Evolutionary conservation across 2,329 filamentous ascomycete genomes (phyloP), one percentile per base, ranked within the genome.

Genomic region (Basipetospora chlamydospora): DNA sequence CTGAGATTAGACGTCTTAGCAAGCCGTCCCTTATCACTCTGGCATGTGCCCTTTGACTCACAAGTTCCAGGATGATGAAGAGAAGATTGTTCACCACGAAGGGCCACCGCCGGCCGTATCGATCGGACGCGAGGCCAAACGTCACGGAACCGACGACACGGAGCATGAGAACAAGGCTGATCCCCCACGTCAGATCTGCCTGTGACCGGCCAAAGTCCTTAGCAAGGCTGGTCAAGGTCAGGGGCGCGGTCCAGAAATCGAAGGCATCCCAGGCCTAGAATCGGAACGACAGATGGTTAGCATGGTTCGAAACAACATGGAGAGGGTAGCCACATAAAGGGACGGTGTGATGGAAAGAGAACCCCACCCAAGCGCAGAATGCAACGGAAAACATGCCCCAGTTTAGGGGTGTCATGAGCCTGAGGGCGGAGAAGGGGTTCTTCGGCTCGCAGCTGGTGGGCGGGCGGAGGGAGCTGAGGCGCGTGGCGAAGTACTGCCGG

Each of bases 81-180:
- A 84, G 58, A 40, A 86, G 61, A 73, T 87, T 81, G 62, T 88
- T 88, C 47, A 73, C 47, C 7, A 87, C 77, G 77, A 87, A 83
- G 30, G 82, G 81, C 77, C 80, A 84, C 58, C 87, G 88, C 38
- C 83, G 72, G 6, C 84, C 84, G 52, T 74, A 90, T 44, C 75
- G 75, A 56, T 92, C 84, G 44, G 80, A 79, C 1, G 79, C 74
- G 16, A 88, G 60, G 40, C 84, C 84, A 44, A 92, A 90, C 49
- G 72, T 49, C 15, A 78, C 77, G 4, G 83, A 82, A 7, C 84
- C 84, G 20, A 87, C 59, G 9, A 79, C 83, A 23, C 82, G 70
- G 30, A 87, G 66, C 21, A 88, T 67, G 11, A 88, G 63, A 0
- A 81, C 85, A 23, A 88, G 60, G 17, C 76, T 85, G 44, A 86